phyloP scores from a whole-genome alignment of 768 basidiomycete genomes.

The Dioszegia crocea region DNA sequence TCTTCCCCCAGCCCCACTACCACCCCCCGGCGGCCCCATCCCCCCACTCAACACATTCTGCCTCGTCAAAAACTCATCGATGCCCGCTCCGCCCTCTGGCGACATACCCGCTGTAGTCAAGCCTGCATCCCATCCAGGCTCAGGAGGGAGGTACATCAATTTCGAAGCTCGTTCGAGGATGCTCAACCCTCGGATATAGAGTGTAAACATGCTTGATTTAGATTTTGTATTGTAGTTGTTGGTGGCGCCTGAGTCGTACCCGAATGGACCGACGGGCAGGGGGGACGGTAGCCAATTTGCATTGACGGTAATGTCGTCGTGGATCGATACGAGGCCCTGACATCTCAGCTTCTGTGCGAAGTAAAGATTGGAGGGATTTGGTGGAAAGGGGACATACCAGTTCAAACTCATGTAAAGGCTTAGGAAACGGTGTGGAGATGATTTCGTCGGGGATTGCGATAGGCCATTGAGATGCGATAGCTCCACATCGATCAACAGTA shows the following conservation, averaged over 20 bases:
- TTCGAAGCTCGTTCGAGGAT: conserved; percentile 39
- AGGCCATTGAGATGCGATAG: conserved; percentile 35
- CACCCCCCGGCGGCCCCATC: neutral
- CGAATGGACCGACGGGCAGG: too few species aligned
- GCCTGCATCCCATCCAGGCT: conserved; percentile 22
- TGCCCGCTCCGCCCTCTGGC: neutral
- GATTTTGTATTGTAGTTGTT: conserved; percentile 14
- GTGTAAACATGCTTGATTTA: conserved; percentile 16
- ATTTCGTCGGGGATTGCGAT: conserved; percentile 26
- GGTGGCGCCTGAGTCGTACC: too few species aligned
- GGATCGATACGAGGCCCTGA: conserved; percentile 25
- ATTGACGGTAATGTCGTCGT: conserved; percentile 19
- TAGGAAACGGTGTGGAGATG: conserved; percentile 36
- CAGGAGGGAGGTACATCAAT: conserved; percentile 35
- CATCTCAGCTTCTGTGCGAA: neutral
- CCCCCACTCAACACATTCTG: conserved; percentile 10
- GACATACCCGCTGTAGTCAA: neutral
- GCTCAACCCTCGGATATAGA: conserved; percentile 25
- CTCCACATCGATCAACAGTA: conserved; percentile 28
- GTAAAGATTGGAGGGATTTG: too few species aligned
- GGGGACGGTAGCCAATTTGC: conserved; percentile 13
- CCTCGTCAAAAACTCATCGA: conserved; percentile 28
- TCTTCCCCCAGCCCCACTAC: neutral
- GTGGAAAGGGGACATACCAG: conserved; percentile 21
- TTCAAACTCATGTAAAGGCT: conserved; percentile 40